phyloP scores from a whole-genome alignment of 495 filamentous ascomycete species.

The Clohesyomyces aquaticus region DNA sequence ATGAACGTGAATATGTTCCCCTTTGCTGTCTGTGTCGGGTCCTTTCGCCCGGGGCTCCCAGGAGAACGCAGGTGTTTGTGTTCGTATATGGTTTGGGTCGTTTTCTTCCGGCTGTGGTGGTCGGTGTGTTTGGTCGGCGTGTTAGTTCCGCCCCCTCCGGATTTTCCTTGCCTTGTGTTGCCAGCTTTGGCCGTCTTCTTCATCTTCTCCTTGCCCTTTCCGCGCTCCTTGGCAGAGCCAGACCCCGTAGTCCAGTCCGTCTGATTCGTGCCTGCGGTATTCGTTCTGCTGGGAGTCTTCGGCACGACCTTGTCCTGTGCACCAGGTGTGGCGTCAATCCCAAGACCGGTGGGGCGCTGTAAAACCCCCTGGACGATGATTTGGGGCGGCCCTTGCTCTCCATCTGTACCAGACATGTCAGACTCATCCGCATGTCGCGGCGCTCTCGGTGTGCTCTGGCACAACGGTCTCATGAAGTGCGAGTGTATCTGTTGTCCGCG shows the following conservation, averaged over 20 bases:
- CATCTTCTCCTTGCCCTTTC: slow-evolving; percentile 31
- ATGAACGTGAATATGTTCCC: slow-evolving; percentile 66
- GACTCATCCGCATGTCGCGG: slow-evolving; percentile 48
- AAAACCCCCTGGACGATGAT: slow-evolving; percentile 26
- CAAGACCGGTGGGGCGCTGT: too few species aligned
- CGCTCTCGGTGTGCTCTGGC: slow-evolving; percentile 60
- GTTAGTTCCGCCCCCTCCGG: slow-evolving; percentile 18
- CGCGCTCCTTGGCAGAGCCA: slow-evolving; percentile 12
- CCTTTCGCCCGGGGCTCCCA: slow-evolving; percentile 38
- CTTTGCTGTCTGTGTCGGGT: slow-evolving; percentile 36
- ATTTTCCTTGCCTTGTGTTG: slow-evolving; percentile 14
- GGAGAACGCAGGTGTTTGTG: slow-evolving; percentile 30
- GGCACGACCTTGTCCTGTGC: slow-evolving; percentile 19
- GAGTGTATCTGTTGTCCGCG: slow-evolving; percentile 64
- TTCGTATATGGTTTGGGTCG: slow-evolving; percentile 2
- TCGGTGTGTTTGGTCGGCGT: slow-evolving; percentile 24
- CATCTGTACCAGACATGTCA: slow-evolving; percentile 39
- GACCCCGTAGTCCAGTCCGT: slow-evolving; percentile 29
- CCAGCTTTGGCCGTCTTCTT: slow-evolving; percentile 31
- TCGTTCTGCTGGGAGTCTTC: slow-evolving; percentile 25
- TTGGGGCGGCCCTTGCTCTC: slow-evolving; percentile 43
- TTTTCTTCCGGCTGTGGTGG: slow-evolving; percentile 17
- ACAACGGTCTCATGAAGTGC: slow-evolving; percentile 68
- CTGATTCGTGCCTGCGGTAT: slow-evolving; percentile 29
- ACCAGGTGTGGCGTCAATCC: slow-evolving; percentile 18